A percentile compares a stretch with the other conserved stretches of the same genome.
phyloP scores from a whole-genome alignment of 129 eudicot species.

The Lactuca sativa region DNA sequence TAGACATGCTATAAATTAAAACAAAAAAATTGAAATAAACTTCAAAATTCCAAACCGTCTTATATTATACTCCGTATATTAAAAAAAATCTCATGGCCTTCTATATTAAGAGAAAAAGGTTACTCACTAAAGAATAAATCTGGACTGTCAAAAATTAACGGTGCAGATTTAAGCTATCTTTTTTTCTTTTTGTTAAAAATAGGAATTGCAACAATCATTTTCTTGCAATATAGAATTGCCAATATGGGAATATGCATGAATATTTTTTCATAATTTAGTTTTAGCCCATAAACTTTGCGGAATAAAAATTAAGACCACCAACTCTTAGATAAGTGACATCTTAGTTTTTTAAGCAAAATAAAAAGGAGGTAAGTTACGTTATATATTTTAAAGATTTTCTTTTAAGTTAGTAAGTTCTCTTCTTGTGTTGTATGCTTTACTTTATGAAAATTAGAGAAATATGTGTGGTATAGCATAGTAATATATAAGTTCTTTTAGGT shows the following conservation, averaged over 20 bases:
- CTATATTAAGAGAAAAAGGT: background rate
- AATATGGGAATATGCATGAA: slow-evolving; percentile 7
- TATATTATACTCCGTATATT: too few species aligned
- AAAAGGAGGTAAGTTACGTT: too few species aligned
- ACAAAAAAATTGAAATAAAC: too few species aligned
- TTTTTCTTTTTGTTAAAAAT: background rate
- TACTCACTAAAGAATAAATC: too few species aligned
- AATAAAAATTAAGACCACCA: background rate
- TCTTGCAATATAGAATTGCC: slow-evolving; percentile 17
- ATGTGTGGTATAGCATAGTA: background rate
- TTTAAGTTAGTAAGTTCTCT: too few species aligned
- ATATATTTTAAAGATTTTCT: too few species aligned
- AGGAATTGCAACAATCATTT: slow-evolving; percentile 10
- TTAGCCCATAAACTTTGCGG: background rate
- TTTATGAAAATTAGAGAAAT: too few species aligned
- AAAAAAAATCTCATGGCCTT: background rate
- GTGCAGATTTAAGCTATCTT: background rate
- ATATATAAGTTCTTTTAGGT: background rate
- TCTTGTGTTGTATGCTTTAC: too few species aligned
- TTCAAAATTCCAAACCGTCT: too few species aligned
- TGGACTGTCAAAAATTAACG: too few species aligned
- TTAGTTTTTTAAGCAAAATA: background rate
- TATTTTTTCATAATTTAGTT: background rate
- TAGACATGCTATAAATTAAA: too few species aligned
- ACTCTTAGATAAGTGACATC: background rate